phyloP scores from a whole-genome alignment of 148 eudicot genomes.

The Suaeda aralocaspica region DNA sequence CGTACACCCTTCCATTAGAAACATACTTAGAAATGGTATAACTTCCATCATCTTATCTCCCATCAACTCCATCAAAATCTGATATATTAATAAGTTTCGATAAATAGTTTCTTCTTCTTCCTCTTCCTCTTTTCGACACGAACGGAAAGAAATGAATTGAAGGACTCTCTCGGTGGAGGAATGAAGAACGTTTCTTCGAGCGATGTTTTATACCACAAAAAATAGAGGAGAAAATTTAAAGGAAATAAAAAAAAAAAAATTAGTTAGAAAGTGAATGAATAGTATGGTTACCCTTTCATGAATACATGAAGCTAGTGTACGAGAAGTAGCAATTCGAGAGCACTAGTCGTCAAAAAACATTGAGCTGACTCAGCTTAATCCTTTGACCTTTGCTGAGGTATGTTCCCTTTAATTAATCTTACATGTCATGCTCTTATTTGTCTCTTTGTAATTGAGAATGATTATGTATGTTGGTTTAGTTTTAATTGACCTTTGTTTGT shows the following conservation, averaged over 20 bases:
- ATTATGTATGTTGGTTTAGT: not conserved
- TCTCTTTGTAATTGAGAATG: not conserved
- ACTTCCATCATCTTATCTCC: conserved; percentile 25
- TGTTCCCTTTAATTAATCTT: not conserved
- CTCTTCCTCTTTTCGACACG: not conserved
- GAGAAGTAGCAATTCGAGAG: conserved; percentile 27
- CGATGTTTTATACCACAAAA: conserved; percentile 18
- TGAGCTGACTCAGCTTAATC: conserved; percentile 25
- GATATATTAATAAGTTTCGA: no score
- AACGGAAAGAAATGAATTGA: not conserved
- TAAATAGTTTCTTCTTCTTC: not conserved
- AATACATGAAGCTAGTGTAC: conserved; percentile 1
- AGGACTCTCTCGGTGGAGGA: not conserved
- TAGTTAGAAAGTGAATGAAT: not conserved
- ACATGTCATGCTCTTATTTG: conserved; percentile 20
- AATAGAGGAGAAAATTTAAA: not conserved
- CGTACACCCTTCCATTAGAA: conserved; percentile 53
- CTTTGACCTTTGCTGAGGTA: conserved; percentile 28
- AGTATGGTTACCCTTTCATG: conserved; percentile 26
- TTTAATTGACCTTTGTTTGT: no score
- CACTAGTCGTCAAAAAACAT: conserved; percentile 10
- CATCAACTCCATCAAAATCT: conserved; percentile 5
- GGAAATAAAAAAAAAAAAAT: not conserved
- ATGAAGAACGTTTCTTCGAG: conserved; percentile 18
- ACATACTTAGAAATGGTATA: conserved; percentile 44